Evolutionary conservation across 352 stramenopile species (phyloP), one percentile per base, ranked within the genome.

Genomic region (Globisporangium perplexum): DNA sequence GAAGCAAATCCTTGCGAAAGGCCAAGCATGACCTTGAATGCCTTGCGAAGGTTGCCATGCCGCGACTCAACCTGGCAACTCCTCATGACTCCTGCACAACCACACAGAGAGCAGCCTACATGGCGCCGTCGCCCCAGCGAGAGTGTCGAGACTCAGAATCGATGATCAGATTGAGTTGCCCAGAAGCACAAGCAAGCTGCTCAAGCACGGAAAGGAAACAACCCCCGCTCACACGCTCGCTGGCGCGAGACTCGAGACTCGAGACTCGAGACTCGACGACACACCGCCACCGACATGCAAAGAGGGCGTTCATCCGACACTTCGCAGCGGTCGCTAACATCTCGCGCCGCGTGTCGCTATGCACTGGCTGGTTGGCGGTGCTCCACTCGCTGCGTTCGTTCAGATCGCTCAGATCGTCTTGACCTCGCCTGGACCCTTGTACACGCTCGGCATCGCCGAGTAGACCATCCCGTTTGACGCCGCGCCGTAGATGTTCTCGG

Each of bases 401-500:
- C 5, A 6, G 26, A 30, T 30, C 26, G 26, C 8, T 69, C 71
- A 91, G 60, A 91, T 91, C 39, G 80, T 87, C 59, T 91, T 91
- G 66, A 88, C 72, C 58, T 85, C 72, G 0, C 69, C 57, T 2
- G 76, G 76, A 3, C 67, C 76, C 24, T 68, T 76, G 69, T 86
- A 82, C 10, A 59, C 66, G 22, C 59, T 65, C 15, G 66, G 60
- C 74, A 91, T 84, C 22, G 81, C 67, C 15, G 76, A 87, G 68
- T 91, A 91, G 11, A 86, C 71, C 17, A 74, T 70, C 38, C 72
- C 69, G 18, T 43, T 67, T n/a, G 71, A 59, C 30, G 65, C 74
- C 17, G 46, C 60, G 42, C 71, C 72, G 54, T 91, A 91, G 31
- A 91, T 71, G 55, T 90, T 90, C 64, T 90, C 82, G 2, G 77